Conservation (phyloP, 495 filamentous ascomycete species). For the Pyronema domesticum region DNA sequence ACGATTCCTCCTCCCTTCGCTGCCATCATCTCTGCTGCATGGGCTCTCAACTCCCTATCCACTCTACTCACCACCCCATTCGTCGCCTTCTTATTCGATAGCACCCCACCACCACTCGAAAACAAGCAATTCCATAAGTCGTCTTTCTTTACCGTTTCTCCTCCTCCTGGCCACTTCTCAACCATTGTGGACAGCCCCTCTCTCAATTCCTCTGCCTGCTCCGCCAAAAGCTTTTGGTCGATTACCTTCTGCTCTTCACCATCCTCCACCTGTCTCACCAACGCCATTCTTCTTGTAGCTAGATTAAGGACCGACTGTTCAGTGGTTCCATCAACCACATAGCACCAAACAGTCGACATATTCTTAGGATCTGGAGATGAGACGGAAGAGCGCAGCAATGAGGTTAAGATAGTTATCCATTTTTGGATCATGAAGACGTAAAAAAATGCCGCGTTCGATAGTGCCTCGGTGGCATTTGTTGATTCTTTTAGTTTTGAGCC, state of each 20-base stretch:
- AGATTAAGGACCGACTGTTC: conserved; percentile 80
- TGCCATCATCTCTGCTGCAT: conserved; percentile 8
- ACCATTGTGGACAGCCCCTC: conserved; percentile 48
- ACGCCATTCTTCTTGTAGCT: conserved; percentile 55
- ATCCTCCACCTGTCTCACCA: conserved; percentile 35
- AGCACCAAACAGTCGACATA: conserved; percentile 86
- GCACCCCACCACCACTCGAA: conserved; percentile 25
- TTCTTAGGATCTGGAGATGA: no score
- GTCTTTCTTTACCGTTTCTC: conserved; percentile 59
- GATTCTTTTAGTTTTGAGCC: no score
- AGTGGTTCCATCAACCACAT: conserved; percentile 70
- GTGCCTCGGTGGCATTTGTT: no score
- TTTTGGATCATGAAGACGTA: no score
- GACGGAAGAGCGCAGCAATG: no score
- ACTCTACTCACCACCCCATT: conserved; percentile 1
- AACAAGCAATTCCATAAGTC: conserved; percentile 89
- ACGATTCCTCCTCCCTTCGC: no score
- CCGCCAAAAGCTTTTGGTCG: conserved; percentile 51
- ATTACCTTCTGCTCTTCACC: conserved; percentile 23
- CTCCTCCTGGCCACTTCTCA: conserved; percentile 48
- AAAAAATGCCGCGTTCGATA: no score
- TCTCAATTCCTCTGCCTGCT: conserved; percentile 68
- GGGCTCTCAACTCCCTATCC: conserved; percentile 13
- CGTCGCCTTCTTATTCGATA: conserved; percentile 8
- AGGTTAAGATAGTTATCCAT: no score